A percentile compares a stretch with the other conserved stretches of the same genome.
phyloP scores from a whole-genome alignment of 169 alveolate species.

The Theileria equi region DNA sequence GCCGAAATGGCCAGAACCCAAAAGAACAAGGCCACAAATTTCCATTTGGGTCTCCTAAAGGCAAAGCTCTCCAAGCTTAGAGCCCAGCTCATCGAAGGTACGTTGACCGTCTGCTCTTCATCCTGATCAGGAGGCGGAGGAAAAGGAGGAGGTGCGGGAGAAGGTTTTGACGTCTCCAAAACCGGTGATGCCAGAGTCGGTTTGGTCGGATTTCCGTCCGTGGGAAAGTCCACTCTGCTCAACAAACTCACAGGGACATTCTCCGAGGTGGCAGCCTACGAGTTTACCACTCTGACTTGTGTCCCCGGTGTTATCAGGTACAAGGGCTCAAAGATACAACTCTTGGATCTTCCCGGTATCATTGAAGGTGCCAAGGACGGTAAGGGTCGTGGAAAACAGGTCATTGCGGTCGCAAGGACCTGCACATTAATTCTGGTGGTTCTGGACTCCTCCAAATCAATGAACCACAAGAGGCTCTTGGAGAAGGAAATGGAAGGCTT shows the following conservation, averaged over 20 bases:
- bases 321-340: conserved; percentile 94
- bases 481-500: conserved; percentile 96
- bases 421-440: conserved; percentile 91
- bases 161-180: conserved; percentile 77
- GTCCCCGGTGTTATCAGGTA: conserved; percentile 93
- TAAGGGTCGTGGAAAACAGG: conserved; percentile 97
- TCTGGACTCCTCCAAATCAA: conserved; percentile 91
- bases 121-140: conserved; percentile 45
- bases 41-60: conserved; percentile 95
- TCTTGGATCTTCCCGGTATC: conserved; percentile 95
- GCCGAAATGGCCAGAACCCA: conserved; percentile 98
- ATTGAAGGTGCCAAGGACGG: conserved; percentile 97
- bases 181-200: conserved; percentile 99
- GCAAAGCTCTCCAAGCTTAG: conserved; percentile 94
- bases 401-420: conserved; percentile 96
- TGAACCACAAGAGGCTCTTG: conserved; percentile 88
- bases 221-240: conserved; percentile 96
- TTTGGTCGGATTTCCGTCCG: conserved; percentile 99
- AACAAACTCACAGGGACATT: conserved; percentile 93
- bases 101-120: conserved; percentile 32
- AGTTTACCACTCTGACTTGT: conserved; percentile 98
- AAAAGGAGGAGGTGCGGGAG: conserved; percentile 81
- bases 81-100: conserved; percentile 89
- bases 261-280: conserved; percentile 98
- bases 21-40: conserved; percentile 97